Conservation (phyloP, 2,329 filamentous ascomycete species). For the Diplodia scrobiculata region DNA sequence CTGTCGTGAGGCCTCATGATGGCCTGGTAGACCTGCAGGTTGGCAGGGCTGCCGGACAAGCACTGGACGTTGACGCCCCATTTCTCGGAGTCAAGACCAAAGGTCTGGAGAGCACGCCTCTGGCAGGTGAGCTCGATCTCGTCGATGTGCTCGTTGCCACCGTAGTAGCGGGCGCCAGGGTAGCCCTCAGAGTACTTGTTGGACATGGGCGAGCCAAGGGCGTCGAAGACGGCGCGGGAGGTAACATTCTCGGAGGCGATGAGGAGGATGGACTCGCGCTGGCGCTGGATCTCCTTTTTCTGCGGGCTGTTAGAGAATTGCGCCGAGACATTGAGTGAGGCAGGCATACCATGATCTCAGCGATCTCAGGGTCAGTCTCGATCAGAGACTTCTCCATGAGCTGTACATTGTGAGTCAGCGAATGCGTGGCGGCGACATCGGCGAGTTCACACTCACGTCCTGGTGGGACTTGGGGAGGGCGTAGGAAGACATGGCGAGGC, state of each 20-base stretch:
- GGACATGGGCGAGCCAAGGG: constrained; percentile 59
- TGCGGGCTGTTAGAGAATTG: constrained; percentile 42
- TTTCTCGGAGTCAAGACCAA: constrained; percentile 77
- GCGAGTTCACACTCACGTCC: constrained; percentile 55
- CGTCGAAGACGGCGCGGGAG: constrained; percentile 45
- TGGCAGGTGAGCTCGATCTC: constrained; percentile 87
- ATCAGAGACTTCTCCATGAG: constrained; percentile 94
- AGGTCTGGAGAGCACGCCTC: constrained; percentile 83
- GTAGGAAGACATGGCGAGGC: constrained; percentile 53
- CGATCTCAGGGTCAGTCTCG: constrained; percentile 90
- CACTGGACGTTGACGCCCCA: constrained; percentile 95
- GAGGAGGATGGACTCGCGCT: constrained; percentile 90
- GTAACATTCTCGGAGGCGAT: constrained; percentile 47
- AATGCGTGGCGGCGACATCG: constrained; percentile 30
- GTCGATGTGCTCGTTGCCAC: constrained; percentile 95
- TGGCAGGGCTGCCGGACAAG: constrained; percentile 88
- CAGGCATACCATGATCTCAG: constrained; percentile 81
- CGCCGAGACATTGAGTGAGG: constrained; percentile 37
- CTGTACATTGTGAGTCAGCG: constrained; percentile 56
- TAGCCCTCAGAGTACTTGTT: constrained; percentile 99
- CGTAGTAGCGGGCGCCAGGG: constrained; percentile 93
- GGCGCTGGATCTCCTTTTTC: constrained; percentile 92
- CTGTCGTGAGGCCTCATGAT: constrained; percentile 94
- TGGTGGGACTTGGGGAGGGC: constrained; percentile 67
- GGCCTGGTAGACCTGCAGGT: constrained; percentile 97